A percentile compares a stretch with the other conserved stretches of the same genome.
Evolutionary conservation across 768 basidiomycete species (phyloP).

Genomic region (Inosperma sp.): DNA sequence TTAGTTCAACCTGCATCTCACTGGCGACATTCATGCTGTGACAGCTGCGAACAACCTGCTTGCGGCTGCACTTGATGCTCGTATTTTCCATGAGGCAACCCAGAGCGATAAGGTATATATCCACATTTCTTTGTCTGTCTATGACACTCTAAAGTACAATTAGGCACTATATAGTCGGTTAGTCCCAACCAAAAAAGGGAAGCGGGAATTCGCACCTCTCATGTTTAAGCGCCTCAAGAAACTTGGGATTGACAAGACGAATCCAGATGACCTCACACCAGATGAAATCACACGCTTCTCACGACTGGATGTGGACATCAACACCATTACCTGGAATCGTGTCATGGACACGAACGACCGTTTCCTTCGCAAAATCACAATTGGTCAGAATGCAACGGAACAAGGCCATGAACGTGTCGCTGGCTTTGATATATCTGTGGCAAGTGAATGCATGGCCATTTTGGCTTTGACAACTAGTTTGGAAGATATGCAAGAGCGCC

Average conservation of each 20-base stretch:
- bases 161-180: slow-evolving; percentile 86
- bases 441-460: slow-evolving; percentile 98
- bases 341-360: slow-evolving; percentile 96
- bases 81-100: slow-evolving; percentile 96
- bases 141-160: not conserved
- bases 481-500: slow-evolving; percentile 84
- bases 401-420: slow-evolving; percentile 83
- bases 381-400: slow-evolving; percentile 89
- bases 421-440: slow-evolving; percentile 96
- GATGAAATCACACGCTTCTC: slow-evolving; percentile 90
- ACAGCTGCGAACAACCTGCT: slow-evolving; percentile 96
- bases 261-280: slow-evolving; percentile 87
- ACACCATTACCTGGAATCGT: slow-evolving; percentile 96
- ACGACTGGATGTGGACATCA: slow-evolving; percentile 84
- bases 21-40: slow-evolving; percentile 97
- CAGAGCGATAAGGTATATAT: slow-evolving; percentile 78
- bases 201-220: slow-evolving; percentile 89
- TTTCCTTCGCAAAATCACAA: slow-evolving; percentile 88
- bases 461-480: slow-evolving; percentile 85
- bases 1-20: slow-evolving; percentile 92
- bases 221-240: slow-evolving; percentile 96
- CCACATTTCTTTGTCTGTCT: not conserved
- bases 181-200: slow-evolving; percentile 90
- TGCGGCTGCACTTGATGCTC: slow-evolving; percentile 93
- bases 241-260: slow-evolving; percentile 90